Conservation (phyloP, 2,329 filamentous ascomycete species). For the Nothophoma quercina region DNA sequence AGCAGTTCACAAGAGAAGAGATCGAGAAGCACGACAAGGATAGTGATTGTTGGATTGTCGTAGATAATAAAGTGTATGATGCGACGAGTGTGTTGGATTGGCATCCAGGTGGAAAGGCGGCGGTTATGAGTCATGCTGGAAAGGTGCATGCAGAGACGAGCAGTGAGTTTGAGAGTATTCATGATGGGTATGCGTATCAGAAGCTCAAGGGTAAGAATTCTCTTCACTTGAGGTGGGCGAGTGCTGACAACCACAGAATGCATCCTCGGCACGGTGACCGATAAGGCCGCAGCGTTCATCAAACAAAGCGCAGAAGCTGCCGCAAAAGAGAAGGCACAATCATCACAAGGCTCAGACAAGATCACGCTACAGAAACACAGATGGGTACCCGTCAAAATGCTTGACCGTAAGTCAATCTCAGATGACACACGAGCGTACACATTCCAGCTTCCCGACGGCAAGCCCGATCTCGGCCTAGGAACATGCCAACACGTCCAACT, state of each 20-base stretch:
- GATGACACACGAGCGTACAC: conserved; percentile 58
- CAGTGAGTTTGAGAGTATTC: conserved; percentile 59
- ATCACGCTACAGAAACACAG: conserved; percentile 54
- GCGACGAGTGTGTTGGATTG: conserved; percentile 67
- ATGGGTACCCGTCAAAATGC: conserved; percentile 57
- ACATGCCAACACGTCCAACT: conserved; percentile 63
- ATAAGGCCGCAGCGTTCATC: conserved; percentile 59
- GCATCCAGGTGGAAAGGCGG: conserved; percentile 64
- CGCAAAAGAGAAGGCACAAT: conserved; percentile 49
- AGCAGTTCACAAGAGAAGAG: conserved; percentile 62
- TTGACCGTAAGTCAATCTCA: conserved; percentile 50
- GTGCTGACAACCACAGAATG: conserved; percentile 52
- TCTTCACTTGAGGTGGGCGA: background rate
- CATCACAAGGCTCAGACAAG: conserved; percentile 35
- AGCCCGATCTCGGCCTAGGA: conserved; percentile 55
- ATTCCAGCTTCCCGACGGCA: conserved; percentile 53
- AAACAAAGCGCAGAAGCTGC: conserved; percentile 53
- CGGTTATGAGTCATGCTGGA: conserved; percentile 60
- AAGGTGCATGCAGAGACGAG: conserved; percentile 59
- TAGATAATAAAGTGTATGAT: conserved; percentile 71
- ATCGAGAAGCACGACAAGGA: conserved; percentile 53
- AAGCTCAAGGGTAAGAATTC: conserved; percentile 54
- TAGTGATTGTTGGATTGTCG: conserved; percentile 66
- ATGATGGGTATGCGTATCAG: conserved; percentile 60
- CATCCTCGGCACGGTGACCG: conserved; percentile 57